A percentile compares a stretch with the other conserved stretches of the same genome.
phyloP scores from a whole-genome alignment of 2,329 filamentous ascomycete species.

The Cytospora piceicola region DNA sequence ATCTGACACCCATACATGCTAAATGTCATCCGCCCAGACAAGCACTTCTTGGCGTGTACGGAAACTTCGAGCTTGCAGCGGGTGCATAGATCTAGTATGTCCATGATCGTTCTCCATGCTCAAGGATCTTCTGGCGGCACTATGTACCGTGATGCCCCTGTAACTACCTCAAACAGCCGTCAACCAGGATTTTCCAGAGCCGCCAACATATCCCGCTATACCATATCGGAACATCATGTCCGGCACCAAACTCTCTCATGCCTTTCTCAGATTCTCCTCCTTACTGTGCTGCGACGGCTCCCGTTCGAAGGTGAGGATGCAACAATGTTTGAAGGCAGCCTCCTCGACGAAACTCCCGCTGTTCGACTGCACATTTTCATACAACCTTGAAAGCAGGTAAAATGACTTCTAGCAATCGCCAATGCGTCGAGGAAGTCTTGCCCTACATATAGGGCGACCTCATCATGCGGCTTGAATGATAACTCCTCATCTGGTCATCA shows the following conservation, averaged over 20 bases:
- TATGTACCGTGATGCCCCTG: slow-evolving; percentile 2
- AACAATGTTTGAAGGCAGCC: slow-evolving; percentile 18
- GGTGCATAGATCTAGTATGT: slow-evolving; percentile 18
- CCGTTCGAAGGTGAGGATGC: slow-evolving; percentile 26
- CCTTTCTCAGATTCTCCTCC: slow-evolving; percentile 12
- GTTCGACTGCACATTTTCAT: slow-evolving; percentile 16
- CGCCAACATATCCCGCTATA: slow-evolving; percentile 5
- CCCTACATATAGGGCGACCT: slow-evolving; percentile 16
- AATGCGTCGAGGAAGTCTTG: slow-evolving; percentile 6
- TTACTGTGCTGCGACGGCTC: slow-evolving; percentile 27
- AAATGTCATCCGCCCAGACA: slow-evolving; percentile 5
- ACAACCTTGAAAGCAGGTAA: slow-evolving; percentile 1
- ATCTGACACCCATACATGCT: background rate
- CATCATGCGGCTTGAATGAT: slow-evolving; percentile 17
- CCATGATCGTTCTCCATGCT: background rate
- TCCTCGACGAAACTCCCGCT: slow-evolving; percentile 27
- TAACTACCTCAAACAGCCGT: slow-evolving; percentile 16
- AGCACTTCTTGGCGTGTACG: background rate
- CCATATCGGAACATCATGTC: slow-evolving; percentile 14
- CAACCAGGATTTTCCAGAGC: slow-evolving; percentile 8
- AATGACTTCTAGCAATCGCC: slow-evolving; percentile 11
- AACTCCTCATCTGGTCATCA: slow-evolving; percentile 23
- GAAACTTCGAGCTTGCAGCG: background rate
- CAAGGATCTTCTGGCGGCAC: background rate
- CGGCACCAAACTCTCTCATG: slow-evolving; percentile 15